Evolutionary conservation across 768 basidiomycete genomes (phyloP), one percentile per base, ranked within the genome.

Genomic region (Boletus rufocinnamomeus): DNA sequence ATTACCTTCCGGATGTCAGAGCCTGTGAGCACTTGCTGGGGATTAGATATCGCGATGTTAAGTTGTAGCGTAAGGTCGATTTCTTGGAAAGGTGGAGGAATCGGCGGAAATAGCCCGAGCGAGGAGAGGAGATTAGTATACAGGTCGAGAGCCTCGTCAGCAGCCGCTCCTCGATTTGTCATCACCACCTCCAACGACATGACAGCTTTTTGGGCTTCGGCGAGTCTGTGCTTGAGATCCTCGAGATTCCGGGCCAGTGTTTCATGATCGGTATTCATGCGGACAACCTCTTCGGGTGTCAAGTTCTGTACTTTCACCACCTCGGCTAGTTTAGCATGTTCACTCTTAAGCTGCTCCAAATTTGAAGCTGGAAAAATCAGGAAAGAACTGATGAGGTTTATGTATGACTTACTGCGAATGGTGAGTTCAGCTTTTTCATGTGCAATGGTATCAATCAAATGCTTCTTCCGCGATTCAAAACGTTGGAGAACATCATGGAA

Each of bases 211-310:
- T 88, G 86, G 2, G 88, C 84, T 64, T 95, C 89, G 0, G 84
- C 73, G 9, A 92, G 83, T 68, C 89, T 93, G 59, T 83, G 78
- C 62, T 84, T 88, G 54, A 95, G 82, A 59, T 91, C 90, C 61
- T 89, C 86, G 54, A 94, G 74, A 63, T 82, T 89, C 51, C 85
- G 82, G 5, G 83, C 77, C 37, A 96, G 79, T 28, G 80, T 84
- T 64, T 95, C 91, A 57, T 93, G 89, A 63, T 98, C 95, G 6
- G 85, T 85, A 66, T 89, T 95, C 92, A 99, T 95, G 38, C 86
- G 86, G 54, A 84, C 75, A 43, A 97, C 93, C 73, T 99, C 95
- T 72, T 95, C 93, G 0, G 91, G 89, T 2, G 91, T 84, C 45
- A 99, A 81, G 67, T 97, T 95, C 72, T 99, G 97, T 34, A 78